Percentiles rank a stretch among this genome's conserved stretches.
phyloP scores from a whole-genome alignment of 306 rosid species.

The Glycine soja region DNA sequence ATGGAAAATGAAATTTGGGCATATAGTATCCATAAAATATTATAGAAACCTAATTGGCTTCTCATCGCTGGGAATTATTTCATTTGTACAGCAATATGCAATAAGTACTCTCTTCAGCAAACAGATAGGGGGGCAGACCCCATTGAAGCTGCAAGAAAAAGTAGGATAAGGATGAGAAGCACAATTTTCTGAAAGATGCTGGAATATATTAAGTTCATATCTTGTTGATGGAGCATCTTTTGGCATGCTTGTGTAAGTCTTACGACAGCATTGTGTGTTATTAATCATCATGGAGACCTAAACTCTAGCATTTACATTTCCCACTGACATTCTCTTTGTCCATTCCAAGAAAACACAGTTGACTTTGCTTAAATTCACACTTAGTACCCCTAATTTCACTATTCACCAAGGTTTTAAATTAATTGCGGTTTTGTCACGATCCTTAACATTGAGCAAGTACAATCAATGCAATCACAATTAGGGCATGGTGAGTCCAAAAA shows the following conservation, averaged over 20 bases:
- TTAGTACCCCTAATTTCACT: neutral
- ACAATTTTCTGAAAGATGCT: constrained; percentile 29
- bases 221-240: constrained; percentile 45
- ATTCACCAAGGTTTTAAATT: neutral
- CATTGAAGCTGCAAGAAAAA: constrained; percentile 46
- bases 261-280: constrained; percentile 38
- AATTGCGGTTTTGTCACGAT: neutral
- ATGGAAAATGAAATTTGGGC: constrained; percentile 46
- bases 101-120: constrained; percentile 43
- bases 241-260: constrained; percentile 33
- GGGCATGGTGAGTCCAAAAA: neutral
- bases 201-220: constrained; percentile 39
- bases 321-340: neutral
- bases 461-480: neutral
- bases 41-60: constrained; percentile 20
- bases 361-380: neutral
- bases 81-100: constrained; percentile 46
- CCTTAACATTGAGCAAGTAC: neutral
- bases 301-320: neutral
- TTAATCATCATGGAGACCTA: constrained; percentile 23
- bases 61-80: constrained; percentile 43
- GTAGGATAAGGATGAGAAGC: constrained; percentile 45
- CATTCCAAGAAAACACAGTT: neutral
- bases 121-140: constrained; percentile 48
- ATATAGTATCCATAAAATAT: constrained; percentile 40